Base-by-base conservation (phyloP, 2,329 filamentous ascomycete species). In the Cryphonectria naterciae region DNA sequence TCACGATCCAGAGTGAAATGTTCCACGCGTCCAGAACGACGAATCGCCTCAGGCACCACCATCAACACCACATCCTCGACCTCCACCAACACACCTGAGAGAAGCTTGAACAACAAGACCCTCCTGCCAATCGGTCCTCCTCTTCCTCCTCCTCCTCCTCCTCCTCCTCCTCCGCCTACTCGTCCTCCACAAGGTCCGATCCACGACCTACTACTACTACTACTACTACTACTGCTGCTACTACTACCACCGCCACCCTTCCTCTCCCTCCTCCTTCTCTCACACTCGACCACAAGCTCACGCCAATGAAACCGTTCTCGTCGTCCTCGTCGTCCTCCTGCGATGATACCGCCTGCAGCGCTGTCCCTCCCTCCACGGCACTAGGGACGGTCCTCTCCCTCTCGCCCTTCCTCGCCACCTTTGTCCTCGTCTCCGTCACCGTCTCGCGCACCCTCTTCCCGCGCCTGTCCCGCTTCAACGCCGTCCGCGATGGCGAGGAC, bases 361-460 rank as follows among this genome's bases (percentile, higher is more conserved):
- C 85, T 70, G 78, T 82, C 68, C 78, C 82, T 60, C 81, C 85
- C 43, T 78, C 80, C 67, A 77, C 84, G 67, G 78, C 81, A 56
- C 76, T 85, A 49, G 81, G 85, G 61, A 82, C 85, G 43, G 78
- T 89, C 52, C 75, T 90, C 65, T 85, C 93, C 70, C 88, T 93
- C 35, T 85, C 88, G 4, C 93, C 93, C 0, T 93, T 96, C 79
- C 78, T 93, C 71, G 79, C 89, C 71, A 92, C 93, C 52, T 95
- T 95, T 80, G 74, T 88, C 73, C 77, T 87, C 66, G 88, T 92
- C 74, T 87, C 87, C 65, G 76, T 87, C 49, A 80, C 92, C 68
- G 91, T 92, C 65, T 86, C 89, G 66, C 87, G 88, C 49, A 91
- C 89, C 76, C 81, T 97, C 25, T 94, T 93, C 76, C 93, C 93